Percentiles rank a stretch among this genome's conserved stretches.
Conservation (phyloP, 257 asterid species). For the Agastache rugosa region DNA sequence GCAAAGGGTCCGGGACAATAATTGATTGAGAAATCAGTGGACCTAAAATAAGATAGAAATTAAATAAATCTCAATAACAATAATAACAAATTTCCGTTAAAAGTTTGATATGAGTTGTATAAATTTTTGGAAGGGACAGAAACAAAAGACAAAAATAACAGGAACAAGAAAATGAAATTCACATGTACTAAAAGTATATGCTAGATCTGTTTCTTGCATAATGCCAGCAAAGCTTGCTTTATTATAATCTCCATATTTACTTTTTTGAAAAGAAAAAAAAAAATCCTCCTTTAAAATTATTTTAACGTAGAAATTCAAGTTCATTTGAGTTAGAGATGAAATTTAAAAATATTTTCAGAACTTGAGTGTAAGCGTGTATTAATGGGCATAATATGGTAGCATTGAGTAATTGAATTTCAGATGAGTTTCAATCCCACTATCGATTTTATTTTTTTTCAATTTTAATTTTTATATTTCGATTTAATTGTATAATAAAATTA, state of each 20-base stretch:
- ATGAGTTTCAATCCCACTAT: too few relatives aligned
- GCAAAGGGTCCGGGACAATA: constrained; percentile 20
- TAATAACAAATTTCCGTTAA: constrained; percentile 28
- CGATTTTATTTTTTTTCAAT: too few relatives aligned
- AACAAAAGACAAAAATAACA: constrained; percentile 39
- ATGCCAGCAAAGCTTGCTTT: constrained; percentile 39
- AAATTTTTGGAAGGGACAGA: constrained; percentile 32
- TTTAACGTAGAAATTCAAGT: background rate
- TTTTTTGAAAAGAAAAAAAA: background rate
- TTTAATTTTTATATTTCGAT: too few relatives aligned
- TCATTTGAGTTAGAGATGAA: background rate
- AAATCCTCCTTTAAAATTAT: background rate
- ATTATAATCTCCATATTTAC: background rate
- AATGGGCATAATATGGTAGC: too few relatives aligned
- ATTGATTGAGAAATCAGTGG: constrained; percentile 48
- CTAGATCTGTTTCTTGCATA: constrained; percentile 36
- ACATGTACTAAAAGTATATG: constrained; percentile 41
- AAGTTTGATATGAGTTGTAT: constrained; percentile 31
- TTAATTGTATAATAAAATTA: too few relatives aligned
- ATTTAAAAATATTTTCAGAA: background rate
- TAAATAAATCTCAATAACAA: constrained; percentile 1
- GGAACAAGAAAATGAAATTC: constrained; percentile 46
- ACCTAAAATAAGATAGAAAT: constrained; percentile 26
- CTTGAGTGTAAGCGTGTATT: too few relatives aligned
- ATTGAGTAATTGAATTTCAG: too few relatives aligned